Conservation (phyloP, 352 stramenopile species). For the Globisporangium yorkense region DNA sequence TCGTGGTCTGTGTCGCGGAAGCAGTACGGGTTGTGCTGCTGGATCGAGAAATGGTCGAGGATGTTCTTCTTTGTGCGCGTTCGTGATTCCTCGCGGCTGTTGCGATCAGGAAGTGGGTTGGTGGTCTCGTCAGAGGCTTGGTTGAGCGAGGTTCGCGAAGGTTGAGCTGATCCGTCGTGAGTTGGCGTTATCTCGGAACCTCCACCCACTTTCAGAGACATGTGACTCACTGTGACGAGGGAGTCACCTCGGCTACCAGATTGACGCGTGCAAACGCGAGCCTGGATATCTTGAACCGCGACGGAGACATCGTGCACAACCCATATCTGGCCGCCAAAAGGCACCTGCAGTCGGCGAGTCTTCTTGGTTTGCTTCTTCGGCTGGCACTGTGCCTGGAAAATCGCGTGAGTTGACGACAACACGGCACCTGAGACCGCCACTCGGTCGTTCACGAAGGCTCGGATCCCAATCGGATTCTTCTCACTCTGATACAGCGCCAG, state of each 20-base stretch:
- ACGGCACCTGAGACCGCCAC: conserved; percentile 40
- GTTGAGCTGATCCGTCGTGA: conserved; percentile 17
- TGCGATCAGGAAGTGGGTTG: neutral
- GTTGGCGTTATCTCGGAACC: conserved; percentile 19
- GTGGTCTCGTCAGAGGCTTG: neutral
- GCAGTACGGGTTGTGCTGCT: conserved; percentile 66
- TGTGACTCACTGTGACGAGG: conserved; percentile 48
- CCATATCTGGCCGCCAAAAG: conserved; percentile 20
- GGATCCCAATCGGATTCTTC: conserved; percentile 52
- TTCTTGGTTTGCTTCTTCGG: conserved; percentile 4
- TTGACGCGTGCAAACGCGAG: conserved; percentile 54
- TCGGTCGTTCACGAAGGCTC: conserved; percentile 62
- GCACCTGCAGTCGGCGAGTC: conserved; percentile 22
- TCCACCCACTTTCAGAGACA: conserved; percentile 46
- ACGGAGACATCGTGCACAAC: conserved; percentile 41
- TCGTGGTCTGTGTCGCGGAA: conserved; percentile 48
- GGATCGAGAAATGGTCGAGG: conserved; percentile 66
- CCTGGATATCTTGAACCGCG: conserved; percentile 48
- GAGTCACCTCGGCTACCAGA: conserved; percentile 62
- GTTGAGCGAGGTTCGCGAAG: neutral
- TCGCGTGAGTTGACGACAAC: conserved; percentile 20
- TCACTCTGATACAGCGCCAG: conserved; percentile 68
- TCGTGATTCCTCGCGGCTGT: conserved; percentile 6
- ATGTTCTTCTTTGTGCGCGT: conserved; percentile 49
- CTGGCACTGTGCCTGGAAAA: conserved; percentile 13